Percentiles rank a stretch among this genome's conserved stretches.
Conservation (phyloP, 2,329 filamentous ascomycete genomes). For the Trichophyton benhamiae region DNA sequence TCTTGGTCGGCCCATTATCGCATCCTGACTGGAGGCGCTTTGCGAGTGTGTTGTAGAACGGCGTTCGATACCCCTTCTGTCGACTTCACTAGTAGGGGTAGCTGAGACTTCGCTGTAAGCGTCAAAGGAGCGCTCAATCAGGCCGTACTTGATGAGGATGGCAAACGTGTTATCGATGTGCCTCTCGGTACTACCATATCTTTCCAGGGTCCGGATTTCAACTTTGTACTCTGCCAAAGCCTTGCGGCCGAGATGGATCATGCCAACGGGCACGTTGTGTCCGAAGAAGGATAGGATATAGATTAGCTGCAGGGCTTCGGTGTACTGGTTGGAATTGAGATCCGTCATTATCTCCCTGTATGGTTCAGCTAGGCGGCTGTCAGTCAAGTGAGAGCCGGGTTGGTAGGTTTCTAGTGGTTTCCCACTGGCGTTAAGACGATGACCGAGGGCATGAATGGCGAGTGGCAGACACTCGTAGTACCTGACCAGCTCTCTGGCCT, state of each 20-base stretch:
- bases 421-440: conserved; percentile 47
- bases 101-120: conserved; percentile 18
- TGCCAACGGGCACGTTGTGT: conserved; percentile 53
- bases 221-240: conserved; percentile 18
- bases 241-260: conserved; percentile 45
- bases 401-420: conserved; percentile 50
- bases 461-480: conserved; percentile 54
- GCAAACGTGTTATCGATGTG: conserved; percentile 37
- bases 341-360: conserved; percentile 39
- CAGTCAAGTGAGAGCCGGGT: conserved; percentile 44
- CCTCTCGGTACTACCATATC: conserved; percentile 16
- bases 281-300: conserved; percentile 54
- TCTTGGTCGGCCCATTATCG: conserved; percentile 22
- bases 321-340: conserved; percentile 28
- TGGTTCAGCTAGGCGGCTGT: conserved; percentile 42
- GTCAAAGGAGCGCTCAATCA: conserved; percentile 32
- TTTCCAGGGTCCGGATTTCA: conserved; percentile 19
- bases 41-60: conserved; percentile 17
- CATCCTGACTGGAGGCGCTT: conserved; percentile 24
- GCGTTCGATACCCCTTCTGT: conserved; percentile 14
- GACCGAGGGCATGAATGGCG: conserved; percentile 55
- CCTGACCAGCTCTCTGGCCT: conserved; percentile 50
- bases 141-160: conserved; percentile 34
- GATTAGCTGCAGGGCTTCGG: conserved; percentile 52
- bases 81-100: conserved; percentile 9